phyloP scores from a whole-genome alignment of 2,329 filamentous ascomycete species.

The Fonsecaea monophora region DNA sequence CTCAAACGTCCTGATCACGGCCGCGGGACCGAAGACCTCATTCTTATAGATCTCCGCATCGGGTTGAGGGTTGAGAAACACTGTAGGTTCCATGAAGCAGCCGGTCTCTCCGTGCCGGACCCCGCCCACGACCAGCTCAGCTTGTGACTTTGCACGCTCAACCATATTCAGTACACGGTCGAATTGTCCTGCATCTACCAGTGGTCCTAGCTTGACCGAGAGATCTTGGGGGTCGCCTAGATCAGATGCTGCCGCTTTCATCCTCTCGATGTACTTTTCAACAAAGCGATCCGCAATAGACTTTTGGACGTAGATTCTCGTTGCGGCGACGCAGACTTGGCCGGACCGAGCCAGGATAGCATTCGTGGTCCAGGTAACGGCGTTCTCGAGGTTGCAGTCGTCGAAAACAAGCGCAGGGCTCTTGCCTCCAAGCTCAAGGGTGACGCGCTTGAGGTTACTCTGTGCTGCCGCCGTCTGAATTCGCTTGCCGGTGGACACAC shows the following conservation, averaged over 20 bases:
- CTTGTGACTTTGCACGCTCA: constrained; percentile 49
- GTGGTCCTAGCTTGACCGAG: constrained; percentile 53
- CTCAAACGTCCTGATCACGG: constrained; percentile 47
- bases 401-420: constrained; percentile 46
- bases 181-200: constrained; percentile 52
- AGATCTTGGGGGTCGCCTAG: constrained; percentile 72
- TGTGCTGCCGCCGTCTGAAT: constrained; percentile 62
- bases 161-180: constrained; percentile 52
- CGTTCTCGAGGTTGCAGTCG: constrained; percentile 45
- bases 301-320: constrained; percentile 69
- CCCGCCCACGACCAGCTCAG: constrained; percentile 48
- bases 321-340: constrained; percentile 48
- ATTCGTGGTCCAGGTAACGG: constrained; percentile 42
- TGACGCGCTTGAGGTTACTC: constrained; percentile 64
- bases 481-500: constrained; percentile 64
- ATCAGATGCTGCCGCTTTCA: constrained; percentile 45
- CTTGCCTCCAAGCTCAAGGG: constrained; percentile 61
- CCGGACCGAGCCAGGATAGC: constrained; percentile 44
- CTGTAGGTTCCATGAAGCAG: constrained; percentile 35
- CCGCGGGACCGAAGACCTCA: constrained; percentile 53
- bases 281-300: constrained; percentile 66
- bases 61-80: background rate
- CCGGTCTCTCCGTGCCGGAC: constrained; percentile 38
- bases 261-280: constrained; percentile 43
- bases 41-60: constrained; percentile 52